Evolutionary conservation across 306 rosid genomes (phyloP).

Genomic region (Acacia acuminata): DNA sequence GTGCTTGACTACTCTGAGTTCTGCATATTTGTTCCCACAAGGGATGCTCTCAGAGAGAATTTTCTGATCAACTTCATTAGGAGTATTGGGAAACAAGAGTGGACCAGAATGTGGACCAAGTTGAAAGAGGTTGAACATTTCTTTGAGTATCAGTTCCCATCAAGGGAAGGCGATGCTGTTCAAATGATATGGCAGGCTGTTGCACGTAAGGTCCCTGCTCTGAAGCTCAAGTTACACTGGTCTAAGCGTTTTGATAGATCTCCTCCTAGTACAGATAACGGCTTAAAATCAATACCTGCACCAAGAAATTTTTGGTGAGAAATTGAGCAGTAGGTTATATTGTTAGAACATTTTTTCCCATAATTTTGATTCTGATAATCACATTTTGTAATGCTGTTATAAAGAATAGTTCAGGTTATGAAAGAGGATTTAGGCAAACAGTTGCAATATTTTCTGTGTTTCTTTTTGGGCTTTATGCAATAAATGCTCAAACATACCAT

Average conservation of each 20-base stretch:
- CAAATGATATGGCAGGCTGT: slow-evolving; percentile 93
- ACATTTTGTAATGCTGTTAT: slow-evolving; percentile 18
- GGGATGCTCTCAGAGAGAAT: slow-evolving; percentile 62
- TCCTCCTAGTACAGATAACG: slow-evolving; percentile 14
- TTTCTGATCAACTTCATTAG: slow-evolving; percentile 56
- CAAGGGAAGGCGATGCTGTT: slow-evolving; percentile 70
- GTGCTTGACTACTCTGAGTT: slow-evolving; percentile 75
- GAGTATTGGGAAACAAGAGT: slow-evolving; percentile 59
- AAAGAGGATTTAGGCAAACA: slow-evolving; percentile 19
- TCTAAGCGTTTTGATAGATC: slow-evolving; percentile 55
- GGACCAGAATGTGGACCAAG: slow-evolving; percentile 79
- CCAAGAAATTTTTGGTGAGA: slow-evolving; percentile 53
- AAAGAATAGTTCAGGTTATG: not conserved
- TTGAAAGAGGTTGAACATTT: slow-evolving; percentile 62
- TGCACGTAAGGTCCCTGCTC: slow-evolving; percentile 61
- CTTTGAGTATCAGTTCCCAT: slow-evolving; percentile 75
- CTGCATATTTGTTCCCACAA: slow-evolving; percentile 68
- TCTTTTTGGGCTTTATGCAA: not conserved
- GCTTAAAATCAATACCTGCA: slow-evolving; percentile 33
- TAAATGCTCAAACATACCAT: not conserved
- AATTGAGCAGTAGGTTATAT: slow-evolving; percentile 15
- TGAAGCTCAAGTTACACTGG: slow-evolving; percentile 56
- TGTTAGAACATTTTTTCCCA: slow-evolving; percentile 7
- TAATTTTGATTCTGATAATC: slow-evolving; percentile 23
- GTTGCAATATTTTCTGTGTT: not conserved